Base-by-base conservation (phyloP, 116 monocot species). In the Phalaenopsis hybrid region DNA sequence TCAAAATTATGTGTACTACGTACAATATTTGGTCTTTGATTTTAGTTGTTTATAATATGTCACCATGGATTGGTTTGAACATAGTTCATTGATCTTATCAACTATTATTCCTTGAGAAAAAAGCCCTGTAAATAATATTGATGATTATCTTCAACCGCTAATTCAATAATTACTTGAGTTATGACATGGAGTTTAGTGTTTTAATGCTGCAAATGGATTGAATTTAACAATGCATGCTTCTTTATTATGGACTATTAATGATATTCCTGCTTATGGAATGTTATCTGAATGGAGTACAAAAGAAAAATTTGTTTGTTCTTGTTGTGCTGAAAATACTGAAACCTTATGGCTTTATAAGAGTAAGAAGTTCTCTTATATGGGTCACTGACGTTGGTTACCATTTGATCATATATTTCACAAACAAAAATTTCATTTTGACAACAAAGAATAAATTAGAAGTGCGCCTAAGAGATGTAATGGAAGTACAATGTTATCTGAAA, bases 191-290 rank as follows among this genome's bases (percentile, higher is more conserved):
- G 43, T 4, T 49, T 49, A 69, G 52, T 33, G 46, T 61, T 78
- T n/a, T 74, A 74, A 80, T 82, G 52, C 59, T 18, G 41, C 23
- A 58, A 44, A 1, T 25, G 57, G 72, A 3, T 3, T 74, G 20
- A 69, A 51, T 73, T 86, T 82, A 44, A 59, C 6, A 28, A 1
- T 85, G 31, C 48, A 16, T 68, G 65, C 9, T 23, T 20, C 59
- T 4, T 13, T 85, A 34, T 67, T 81, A 2, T 85, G 76, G 80
- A 85, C 81, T 23, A 85, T 85, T 34, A 74, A 52, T 85, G 85
- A 85, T 52, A 81, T 85, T 70, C 49, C 81, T 12, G 21, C 28
- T 67, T 81, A 85, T 81, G 81, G 45, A 1, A 61, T 78, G 34
- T 50, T 81, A 44, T 85, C 77, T 20, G 68, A 82, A 3, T 86